phyloP scores from a whole-genome alignment of 75 land plant species.

The Sequoiadendron giganteum region DNA sequence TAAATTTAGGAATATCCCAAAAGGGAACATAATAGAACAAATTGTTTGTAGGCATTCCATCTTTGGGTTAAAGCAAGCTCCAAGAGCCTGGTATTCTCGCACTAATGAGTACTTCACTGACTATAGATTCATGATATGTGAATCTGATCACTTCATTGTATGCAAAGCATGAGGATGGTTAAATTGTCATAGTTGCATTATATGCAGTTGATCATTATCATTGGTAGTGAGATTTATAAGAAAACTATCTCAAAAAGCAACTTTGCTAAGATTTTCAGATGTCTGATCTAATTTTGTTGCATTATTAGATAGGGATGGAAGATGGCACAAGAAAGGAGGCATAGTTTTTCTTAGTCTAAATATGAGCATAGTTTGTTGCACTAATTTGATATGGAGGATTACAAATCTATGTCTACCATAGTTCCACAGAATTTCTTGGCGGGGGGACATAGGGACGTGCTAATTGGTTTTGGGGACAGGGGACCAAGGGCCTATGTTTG shows the following conservation, averaged over 20 bases:
- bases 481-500: no score
- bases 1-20: no score
- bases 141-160: neutral
- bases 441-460: no score
- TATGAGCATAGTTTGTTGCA: neutral
- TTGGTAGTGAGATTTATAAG: neutral
- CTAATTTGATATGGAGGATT: neutral
- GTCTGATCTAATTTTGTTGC: neutral
- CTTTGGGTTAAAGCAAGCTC: slow-evolving; percentile 6
- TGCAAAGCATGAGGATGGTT: neutral
- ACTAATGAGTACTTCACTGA: neutral
- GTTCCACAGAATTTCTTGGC: no score
- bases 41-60: neutral
- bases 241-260: neutral
- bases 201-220: slow-evolving; percentile 7
- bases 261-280: neutral
- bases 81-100: neutral
- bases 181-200: neutral
- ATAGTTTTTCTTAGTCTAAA: neutral
- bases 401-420: neutral
- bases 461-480: no score
- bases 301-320: neutral
- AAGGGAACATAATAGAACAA: neutral
- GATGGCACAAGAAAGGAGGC: neutral
- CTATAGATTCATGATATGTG: neutral